A percentile compares a stretch with the other conserved stretches of the same genome.
These are phyloP conservation scores for Boletus hoseneyae DNA, from an alignment of 1,284 basidiomycete species.

Conservation along the genomic window DNA sequence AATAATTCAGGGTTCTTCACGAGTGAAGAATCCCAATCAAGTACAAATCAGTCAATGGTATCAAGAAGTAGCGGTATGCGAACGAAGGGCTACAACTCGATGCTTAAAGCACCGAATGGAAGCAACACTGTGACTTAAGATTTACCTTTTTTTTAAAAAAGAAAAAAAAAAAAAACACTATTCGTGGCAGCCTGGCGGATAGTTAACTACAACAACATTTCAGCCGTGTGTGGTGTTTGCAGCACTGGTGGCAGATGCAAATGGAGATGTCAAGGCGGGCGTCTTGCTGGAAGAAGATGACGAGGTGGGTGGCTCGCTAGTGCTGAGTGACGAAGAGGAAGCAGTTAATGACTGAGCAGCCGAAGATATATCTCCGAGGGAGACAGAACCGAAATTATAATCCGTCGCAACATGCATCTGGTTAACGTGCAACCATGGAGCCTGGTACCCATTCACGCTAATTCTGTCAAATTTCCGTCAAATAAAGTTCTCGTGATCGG, in stretches of 20 bases:
- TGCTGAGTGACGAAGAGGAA: not conserved
- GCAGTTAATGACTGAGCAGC: constrained; percentile 15
- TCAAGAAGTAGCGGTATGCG: not conserved
- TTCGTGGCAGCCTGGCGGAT: not conserved
- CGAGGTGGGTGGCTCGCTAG: not conserved
- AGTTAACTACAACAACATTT: not conserved
- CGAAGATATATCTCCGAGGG: constrained; percentile 19
- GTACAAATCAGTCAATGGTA: too few relatives aligned
- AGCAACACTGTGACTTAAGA: too few relatives aligned
- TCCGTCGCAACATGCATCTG: constrained; percentile 46
- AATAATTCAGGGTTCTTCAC: not conserved
- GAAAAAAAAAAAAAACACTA: too few relatives aligned
- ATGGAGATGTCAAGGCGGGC: not conserved
- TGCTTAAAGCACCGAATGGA: too few relatives aligned
- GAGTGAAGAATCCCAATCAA: not conserved
- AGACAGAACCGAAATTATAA: constrained; percentile 34
- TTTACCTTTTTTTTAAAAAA: too few relatives aligned
- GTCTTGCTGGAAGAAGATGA: not conserved
- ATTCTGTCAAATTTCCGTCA: constrained; percentile 28
- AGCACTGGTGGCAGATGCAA: not conserved
- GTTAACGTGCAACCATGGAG: constrained; percentile 55
- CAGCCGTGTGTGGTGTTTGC: constrained; percentile 11
- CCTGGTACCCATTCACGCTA: constrained; percentile 47
- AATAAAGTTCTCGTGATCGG: not conserved
- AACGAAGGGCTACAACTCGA: too few relatives aligned